Base-by-base conservation (phyloP, 2,329 filamentous ascomycete species). In the Malbranchea cinnamomea region DNA sequence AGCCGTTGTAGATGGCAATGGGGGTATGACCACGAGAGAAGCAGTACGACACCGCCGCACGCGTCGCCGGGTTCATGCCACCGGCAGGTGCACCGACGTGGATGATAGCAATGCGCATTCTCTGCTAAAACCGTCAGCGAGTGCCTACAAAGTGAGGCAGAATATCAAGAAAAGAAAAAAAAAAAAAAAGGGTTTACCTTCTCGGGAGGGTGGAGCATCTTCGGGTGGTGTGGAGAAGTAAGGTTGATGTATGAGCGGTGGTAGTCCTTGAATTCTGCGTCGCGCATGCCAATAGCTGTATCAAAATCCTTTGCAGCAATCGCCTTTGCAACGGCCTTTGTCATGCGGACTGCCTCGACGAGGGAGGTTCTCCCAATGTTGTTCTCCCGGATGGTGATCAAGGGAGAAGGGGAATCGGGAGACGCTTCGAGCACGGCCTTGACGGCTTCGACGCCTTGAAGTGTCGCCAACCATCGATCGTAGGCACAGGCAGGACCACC, bases 301-400 rank as follows among this genome's bases (percentile, higher is more conserved):
- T 79, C 75, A 48, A 94, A 98, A 43, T 95, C 77, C 50, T 84
- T 85, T 32, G 67, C 71, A 14, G 82, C 69, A 34, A 98, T 93
- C 18, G 81, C 79, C 41, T 71, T 69, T 9, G 83, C 72, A 1
- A 95, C 82, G 32, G 79, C 69, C 53, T 94, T 78, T 16, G 89
- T 98, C 47, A 84, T 71, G 26, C 71, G 62, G 7, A 98, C 89
- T 1, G 89, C 85, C 49, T 92, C 71, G 63, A 95, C 79, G 15
- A 98, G 63, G 12, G 84, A 78, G 44, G 85, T 84, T 32, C 85
- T 74, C 40, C 84, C 75, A 50, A 98, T 95, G 62, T 98, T 92
- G 68, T 95, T 95, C 63, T 98, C 89, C 40, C 78, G 85, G 43
- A 98, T 85, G 43, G 84, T 85, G 50, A 98, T 95, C 49, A 98